Evolutionary conservation across 2,329 filamentous ascomycete species (phyloP), one percentile per base, ranked within the genome.

Genomic region (Aspergillus brunneoviolaceus): DNA sequence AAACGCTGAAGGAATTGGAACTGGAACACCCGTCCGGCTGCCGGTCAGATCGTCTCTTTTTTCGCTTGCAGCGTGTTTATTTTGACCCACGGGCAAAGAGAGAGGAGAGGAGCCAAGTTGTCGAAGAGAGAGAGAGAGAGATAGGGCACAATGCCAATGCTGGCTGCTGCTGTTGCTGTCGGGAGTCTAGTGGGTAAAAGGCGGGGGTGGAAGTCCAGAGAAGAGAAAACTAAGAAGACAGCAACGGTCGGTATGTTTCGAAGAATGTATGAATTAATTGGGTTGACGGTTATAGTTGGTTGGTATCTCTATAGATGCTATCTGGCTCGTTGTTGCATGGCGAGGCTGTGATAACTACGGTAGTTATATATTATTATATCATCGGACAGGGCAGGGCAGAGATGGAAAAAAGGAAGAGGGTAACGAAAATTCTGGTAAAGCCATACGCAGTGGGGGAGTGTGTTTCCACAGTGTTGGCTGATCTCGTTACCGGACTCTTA

Each of bases 1-100:
- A 49, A 35, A 12, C 29, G 9, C 21, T 53, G 33, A 33, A 50
- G 39, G 19, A 55, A 31, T 35, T 35, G 55, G 25, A 47, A 48
- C 47, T 35, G 45, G 49, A 48, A 52, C 27, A 7, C 51, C 49
- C 49, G 55, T 57, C 55, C 55, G 54, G 51, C 57, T 49, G 52
- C 57, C 49, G 45, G 55, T 55, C 59, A 35, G 35, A 56, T 55
- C 58, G 60, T 61, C 60, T 45, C 33, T 16, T 45, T 25, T 16
- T 5, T 67, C 67, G 67, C 67, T 68, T 67, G 61, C 50, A 60
- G 57, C 59, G 61, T 69, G 65, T 73, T 74, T 75, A 72, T 75
- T 75, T 72, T 73, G 73, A 70, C 67, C 68, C 70, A 69, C 70
- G 65, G 53, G 53, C 31, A 49, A 25, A 45, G 57, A 58, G 53